Percentiles rank a stretch among this genome's conserved stretches.
Conservation (phyloP, 371 early-diverging fungal species). For the Mortierella polycephala region DNA sequence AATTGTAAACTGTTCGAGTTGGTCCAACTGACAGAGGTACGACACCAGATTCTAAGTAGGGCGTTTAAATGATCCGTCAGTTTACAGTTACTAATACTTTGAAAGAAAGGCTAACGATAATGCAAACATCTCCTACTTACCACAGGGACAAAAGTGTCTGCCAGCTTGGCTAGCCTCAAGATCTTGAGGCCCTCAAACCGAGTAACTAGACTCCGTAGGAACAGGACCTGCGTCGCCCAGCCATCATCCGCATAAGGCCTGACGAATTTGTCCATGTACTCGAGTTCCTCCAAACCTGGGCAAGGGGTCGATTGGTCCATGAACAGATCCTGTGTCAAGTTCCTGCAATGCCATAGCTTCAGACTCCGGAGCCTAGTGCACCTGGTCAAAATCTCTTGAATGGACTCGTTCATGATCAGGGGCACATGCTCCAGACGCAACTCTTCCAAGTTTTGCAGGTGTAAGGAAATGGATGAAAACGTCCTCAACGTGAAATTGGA, state of each 20-base stretch:
- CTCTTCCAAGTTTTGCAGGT: constrained; percentile 33
- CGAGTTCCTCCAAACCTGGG: constrained; percentile 27
- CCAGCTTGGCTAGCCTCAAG: constrained; percentile 37
- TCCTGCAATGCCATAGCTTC: constrained; percentile 48
- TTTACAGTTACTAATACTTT: not conserved
- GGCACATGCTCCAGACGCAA: constrained; percentile 45
- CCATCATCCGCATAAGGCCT: constrained; percentile 26
- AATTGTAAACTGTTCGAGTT: constrained; percentile 44
- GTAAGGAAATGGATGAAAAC: constrained; percentile 38
- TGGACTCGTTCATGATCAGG: constrained; percentile 38
- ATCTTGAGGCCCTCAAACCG: constrained; percentile 31
- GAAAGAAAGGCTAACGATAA: not conserved
- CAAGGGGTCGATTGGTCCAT: constrained; percentile 21
- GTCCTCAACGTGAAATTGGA: constrained; percentile 40
- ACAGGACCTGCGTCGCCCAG: constrained; percentile 32
- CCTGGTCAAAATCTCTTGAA: constrained; percentile 31
- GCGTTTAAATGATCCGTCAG: no score
- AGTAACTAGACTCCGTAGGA: constrained; percentile 32
- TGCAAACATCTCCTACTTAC: constrained; percentile 16
- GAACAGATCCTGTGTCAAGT: constrained; percentile 41
- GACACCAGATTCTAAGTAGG: constrained; percentile 36
- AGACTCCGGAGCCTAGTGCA: constrained; percentile 22
- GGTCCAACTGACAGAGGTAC: constrained; percentile 47
- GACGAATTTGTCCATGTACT: constrained; percentile 49
- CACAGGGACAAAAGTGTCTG: constrained; percentile 28